A percentile compares a stretch with the other conserved stretches of the same genome.
Conservation (phyloP, 2,329 filamentous ascomycete genomes). For the Pezicula radicicola region DNA sequence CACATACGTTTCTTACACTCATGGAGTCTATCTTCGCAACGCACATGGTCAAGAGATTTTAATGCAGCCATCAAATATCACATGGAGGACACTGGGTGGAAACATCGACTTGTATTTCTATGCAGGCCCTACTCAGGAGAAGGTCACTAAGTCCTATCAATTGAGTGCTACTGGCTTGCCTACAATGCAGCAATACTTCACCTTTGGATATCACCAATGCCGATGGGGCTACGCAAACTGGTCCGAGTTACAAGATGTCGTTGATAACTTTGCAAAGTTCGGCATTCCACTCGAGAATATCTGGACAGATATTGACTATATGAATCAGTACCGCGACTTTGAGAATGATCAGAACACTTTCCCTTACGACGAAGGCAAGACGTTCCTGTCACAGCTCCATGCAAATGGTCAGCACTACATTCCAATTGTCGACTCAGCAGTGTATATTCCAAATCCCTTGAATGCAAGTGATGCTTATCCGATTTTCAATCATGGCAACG, state of each 20-base stretch:
- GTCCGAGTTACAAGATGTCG: slow-evolving; percentile 62
- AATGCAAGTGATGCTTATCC: slow-evolving; percentile 63
- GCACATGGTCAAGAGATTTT: slow-evolving; percentile 73
- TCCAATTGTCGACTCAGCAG: slow-evolving; percentile 69
- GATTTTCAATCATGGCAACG: slow-evolving; percentile 59
- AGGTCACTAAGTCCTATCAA: slow-evolving; percentile 71
- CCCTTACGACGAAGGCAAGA: slow-evolving; percentile 52
- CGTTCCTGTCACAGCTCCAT: slow-evolving; percentile 61
- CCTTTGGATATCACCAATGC: slow-evolving; percentile 80
- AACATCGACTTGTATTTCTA: slow-evolving; percentile 79
- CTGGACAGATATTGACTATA: slow-evolving; percentile 73
- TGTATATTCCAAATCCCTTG: slow-evolving; percentile 69
- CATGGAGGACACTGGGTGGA: slow-evolving; percentile 73
- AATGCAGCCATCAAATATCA: slow-evolving; percentile 60
- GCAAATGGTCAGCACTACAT: slow-evolving; percentile 57
- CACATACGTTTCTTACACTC: slow-evolving; percentile 64
- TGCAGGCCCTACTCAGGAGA: slow-evolving; percentile 64
- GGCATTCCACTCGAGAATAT: slow-evolving; percentile 71
- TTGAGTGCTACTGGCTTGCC: slow-evolving; percentile 65
- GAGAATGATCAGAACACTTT: slow-evolving; percentile 58
- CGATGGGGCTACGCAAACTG: slow-evolving; percentile 80
- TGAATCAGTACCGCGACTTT: slow-evolving; percentile 59
- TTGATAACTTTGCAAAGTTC: slow-evolving; percentile 62
- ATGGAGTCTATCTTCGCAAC: slow-evolving; percentile 77
- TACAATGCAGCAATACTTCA: slow-evolving; percentile 78